Percentiles rank a stretch among this genome's conserved stretches.
Conservation (phyloP, 345 rosid genomes). For the Aquilaria malaccensis region DNA sequence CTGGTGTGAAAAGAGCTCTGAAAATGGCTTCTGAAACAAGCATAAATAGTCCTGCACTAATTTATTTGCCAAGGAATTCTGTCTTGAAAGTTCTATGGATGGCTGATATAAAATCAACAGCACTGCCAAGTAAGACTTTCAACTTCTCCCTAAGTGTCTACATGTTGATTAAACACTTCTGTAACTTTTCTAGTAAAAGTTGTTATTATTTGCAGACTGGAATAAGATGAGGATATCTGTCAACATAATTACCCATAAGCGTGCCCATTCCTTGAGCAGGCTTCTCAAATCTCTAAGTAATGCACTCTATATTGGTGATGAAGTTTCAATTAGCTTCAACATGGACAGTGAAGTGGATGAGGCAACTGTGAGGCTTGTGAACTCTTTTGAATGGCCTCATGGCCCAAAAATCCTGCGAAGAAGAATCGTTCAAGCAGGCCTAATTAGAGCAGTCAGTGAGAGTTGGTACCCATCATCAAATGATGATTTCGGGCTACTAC, state of each 20-base stretch:
- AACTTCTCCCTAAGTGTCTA: not conserved
- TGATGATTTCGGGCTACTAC: conserved; percentile 81
- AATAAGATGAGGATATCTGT: conserved; percentile 81
- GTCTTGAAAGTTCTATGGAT: conserved; percentile 89
- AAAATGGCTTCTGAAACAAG: conserved; percentile 70
- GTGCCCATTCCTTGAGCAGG: conserved; percentile 58
- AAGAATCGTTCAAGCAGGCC: conserved; percentile 98
- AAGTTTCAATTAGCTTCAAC: conserved; percentile 83
- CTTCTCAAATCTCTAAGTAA: conserved; percentile 71
- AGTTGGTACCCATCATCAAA: conserved; percentile 96
- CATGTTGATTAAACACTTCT: not conserved
- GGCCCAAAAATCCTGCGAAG: conserved; percentile 83
- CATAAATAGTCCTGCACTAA: conserved; percentile 40
- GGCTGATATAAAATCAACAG: conserved; percentile 92
- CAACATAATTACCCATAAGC: conserved; percentile 88
- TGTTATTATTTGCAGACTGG: conserved; percentile 59
- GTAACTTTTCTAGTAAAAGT: not conserved
- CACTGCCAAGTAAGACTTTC: conserved; percentile 76
- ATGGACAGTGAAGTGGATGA: conserved; percentile 94
- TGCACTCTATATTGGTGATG: conserved; percentile 82
- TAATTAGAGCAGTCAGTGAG: conserved; percentile 97
- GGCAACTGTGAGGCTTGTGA: conserved; percentile 64
- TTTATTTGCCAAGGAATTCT: conserved; percentile 67
- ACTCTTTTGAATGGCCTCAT: conserved; percentile 83
- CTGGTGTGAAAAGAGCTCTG: conserved; percentile 78